Base-by-base conservation (phyloP, 371 early-diverging fungal genomes). In the Syncephalis fuscata region DNA sequence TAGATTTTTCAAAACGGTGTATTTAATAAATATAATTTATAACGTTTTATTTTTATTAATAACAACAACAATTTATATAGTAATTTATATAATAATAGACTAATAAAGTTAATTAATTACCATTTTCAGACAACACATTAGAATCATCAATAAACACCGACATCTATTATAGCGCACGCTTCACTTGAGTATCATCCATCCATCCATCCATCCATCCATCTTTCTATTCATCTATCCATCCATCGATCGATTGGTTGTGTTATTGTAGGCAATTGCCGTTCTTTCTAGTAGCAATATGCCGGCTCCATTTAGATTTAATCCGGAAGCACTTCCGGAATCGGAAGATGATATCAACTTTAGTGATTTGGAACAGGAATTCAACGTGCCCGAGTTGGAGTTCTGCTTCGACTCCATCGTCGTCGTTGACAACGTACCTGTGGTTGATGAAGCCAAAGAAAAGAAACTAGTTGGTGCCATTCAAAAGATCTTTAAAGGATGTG, bases 361-460 rank as follows among this genome's bases (percentile, higher is more conserved):
- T 53, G 94, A 94, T 61, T 77, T 92, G 56, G 85, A 89, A 55
- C 87, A 78, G 49, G 65, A 75, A 48, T 85, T 77, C 60, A 55
- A 67, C 50, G 72, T 86, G 39, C 59, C 62, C 1, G 55, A 66
- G 49, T 67, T 73, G 44, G 80, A 82, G 46, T 74, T 76, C 47
- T 70, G 72, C 32, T 82, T 89, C 44, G 93, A 91, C 58, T 79
- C 74, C 51, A 73, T 94, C 39, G 75, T 95, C 44, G 84, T 95
- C 21, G 82, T 95, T 23, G 94, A 94, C 66, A 82, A 86, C 48
- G 76, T 83, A 24, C 98, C 98, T 26, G 58, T 81, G 23, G 90
- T 94, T 51, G 92, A 92, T 48, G 80, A 78, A 51, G 58, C 63
- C 53, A 93, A 93, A 74, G 73, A 77, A 61, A 87, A 80, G 46